Conservation (phyloP, 1,139 yeast genomes). For the Kurtzmaniella natalensis region DNA sequence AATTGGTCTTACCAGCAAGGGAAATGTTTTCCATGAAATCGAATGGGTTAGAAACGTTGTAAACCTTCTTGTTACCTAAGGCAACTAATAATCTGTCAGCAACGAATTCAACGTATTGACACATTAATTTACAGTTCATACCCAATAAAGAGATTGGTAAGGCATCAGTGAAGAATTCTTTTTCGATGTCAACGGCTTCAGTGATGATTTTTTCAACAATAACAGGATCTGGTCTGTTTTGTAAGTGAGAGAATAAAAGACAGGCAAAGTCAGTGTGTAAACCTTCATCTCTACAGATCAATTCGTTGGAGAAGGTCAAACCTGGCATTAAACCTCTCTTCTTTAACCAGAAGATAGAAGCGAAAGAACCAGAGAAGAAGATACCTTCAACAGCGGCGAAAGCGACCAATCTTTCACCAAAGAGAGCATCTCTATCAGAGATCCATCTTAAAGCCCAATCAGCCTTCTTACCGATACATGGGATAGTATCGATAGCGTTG, state of each 20-base stretch:
- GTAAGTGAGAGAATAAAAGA: slow-evolving; percentile 85
- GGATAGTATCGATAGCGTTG: slow-evolving; percentile 91
- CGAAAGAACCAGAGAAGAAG: slow-evolving; percentile 96
- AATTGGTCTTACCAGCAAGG: slow-evolving; percentile 96
- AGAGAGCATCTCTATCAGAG: slow-evolving; percentile 76
- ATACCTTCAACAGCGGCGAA: slow-evolving; percentile 99
- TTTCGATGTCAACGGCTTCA: slow-evolving; percentile 94
- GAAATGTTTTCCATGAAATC: slow-evolving; percentile 99
- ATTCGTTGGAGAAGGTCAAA: slow-evolving; percentile 91
- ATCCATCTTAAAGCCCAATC: slow-evolving; percentile 99
- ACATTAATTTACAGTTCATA: slow-evolving; percentile 88
- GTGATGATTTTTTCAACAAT: slow-evolving; percentile 83
- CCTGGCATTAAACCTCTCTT: slow-evolving; percentile 99
- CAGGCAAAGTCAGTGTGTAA: slow-evolving; percentile 98
- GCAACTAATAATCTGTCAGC: slow-evolving; percentile 93
- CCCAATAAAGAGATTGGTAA: slow-evolving; percentile 89
- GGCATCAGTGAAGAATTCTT: slow-evolving; percentile 91
- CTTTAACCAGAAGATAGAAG: slow-evolving; percentile 96
- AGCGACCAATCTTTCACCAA: slow-evolving; percentile 94
- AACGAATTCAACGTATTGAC: slow-evolving; percentile 95
- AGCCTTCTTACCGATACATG: slow-evolving; percentile 93
- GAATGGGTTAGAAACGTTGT: slow-evolving; percentile 89
- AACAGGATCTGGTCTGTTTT: slow-evolving; percentile 75
- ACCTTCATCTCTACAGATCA: slow-evolving; percentile 98
- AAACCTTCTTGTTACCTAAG: slow-evolving; percentile 84